Base-by-base conservation (phyloP, 1,139 yeast genomes). In the Scheffersomyces stambukii region DNA sequence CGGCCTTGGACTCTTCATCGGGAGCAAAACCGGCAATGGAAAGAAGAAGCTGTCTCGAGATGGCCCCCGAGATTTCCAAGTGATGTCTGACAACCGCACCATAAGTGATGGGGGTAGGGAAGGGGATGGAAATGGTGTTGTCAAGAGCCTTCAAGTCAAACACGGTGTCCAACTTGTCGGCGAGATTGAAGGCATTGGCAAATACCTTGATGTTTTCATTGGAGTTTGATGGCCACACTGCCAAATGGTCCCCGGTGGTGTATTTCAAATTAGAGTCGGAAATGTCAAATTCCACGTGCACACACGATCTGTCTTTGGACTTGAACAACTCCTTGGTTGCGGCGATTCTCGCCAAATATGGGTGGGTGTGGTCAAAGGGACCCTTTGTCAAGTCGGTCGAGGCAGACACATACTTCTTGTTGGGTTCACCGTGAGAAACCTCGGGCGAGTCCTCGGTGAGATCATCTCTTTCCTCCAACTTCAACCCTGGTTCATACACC, bases 171-270 rank as follows among this genome's bases (percentile, higher is more conserved):
- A 65, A 66, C 44, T 75, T 75, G 23, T 63, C 67, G 16, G 57
- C 48, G 37, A 91, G 66, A 21, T 75, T 81, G 40, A 89, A 75
- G 7, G 84, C 77, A 28, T 63, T 47, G 38, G 82, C 60, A 45
- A 91, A 82, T 23, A 69, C 64, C 12, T 64, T 68, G 24, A 88
- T 80, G 47, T 84, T 78, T 50, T 80, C 86, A 50, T 81, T 70
- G 4, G 94, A 67, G 57, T 91, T 91, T 23, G 93, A 85, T 22
- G 97, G 91, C 94, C 96, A 84, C 36, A 91, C 65, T 8, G 96
- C 97, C 44, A 91, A 64, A 59, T 91, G 98, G 54, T 91, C 98
- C 54, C 98, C 98, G 8, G 98, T 91, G 29, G 88, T 69, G 57
- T 91, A 91, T 49, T 81, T 78, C 52, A 91, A 64, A 47, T 83